Evolutionary conservation across 768 basidiomycete genomes (phyloP).

Genomic region (Hemileccinum rubropunctum): DNA sequence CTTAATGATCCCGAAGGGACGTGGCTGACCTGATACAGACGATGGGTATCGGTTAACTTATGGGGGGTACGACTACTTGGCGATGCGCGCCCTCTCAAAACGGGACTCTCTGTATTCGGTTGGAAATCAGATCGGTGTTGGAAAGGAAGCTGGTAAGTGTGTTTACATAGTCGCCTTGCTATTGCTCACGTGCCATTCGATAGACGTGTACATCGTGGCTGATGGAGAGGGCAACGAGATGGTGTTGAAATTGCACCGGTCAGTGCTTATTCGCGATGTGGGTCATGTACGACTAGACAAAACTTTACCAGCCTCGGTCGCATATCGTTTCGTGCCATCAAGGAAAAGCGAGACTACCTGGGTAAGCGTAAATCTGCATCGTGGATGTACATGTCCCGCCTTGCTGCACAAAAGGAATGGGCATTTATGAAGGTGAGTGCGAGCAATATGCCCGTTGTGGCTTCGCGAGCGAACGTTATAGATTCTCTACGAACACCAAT

Average conservation of each 20-base stretch:
- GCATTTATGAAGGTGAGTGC: conserved; percentile 90
- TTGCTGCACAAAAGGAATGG: conserved; percentile 97
- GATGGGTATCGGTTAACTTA: conserved; percentile 97
- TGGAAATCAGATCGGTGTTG: conserved; percentile 97
- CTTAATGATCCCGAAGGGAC: neutral
- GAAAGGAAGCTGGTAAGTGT: conserved; percentile 87
- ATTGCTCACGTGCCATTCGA: conserved; percentile 6
- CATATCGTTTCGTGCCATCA: conserved; percentile 96
- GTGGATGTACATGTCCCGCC: conserved; percentile 99
- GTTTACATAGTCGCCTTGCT: neutral
- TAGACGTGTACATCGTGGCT: conserved; percentile 87
- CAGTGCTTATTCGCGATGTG: neutral
- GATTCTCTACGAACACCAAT: conserved; percentile 89
- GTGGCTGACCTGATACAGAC: conserved; percentile 48
- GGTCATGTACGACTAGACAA: conserved; percentile 1
- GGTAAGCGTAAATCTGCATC: conserved; percentile 94
- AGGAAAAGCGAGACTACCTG: conserved; percentile 93
- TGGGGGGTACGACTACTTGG: conserved; percentile 96
- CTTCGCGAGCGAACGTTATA: conserved; percentile 28
- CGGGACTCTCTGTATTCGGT: conserved; percentile 86
- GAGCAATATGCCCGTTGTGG: neutral
- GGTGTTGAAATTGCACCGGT: conserved; percentile 95
- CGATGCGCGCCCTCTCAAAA: conserved; percentile 90
- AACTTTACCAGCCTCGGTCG: conserved; percentile 72
- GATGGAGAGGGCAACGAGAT: conserved; percentile 81